These are phyloP conservation scores for Candida golubevii DNA, from an alignment of 805 yeast species.

Conservation along the genomic window DNA sequence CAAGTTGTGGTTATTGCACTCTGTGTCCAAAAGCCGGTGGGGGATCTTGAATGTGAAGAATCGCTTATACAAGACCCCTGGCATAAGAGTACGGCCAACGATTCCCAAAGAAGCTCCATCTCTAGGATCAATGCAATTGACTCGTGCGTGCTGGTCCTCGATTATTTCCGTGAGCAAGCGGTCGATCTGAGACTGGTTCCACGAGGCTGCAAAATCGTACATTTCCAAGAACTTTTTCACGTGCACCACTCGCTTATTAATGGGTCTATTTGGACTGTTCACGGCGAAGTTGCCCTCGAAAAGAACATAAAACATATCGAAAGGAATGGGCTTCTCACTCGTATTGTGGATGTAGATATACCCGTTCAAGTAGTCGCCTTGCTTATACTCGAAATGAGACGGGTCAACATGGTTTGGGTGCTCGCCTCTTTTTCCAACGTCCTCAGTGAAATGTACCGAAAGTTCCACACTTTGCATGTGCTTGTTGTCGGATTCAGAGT, in stretches of 20 bases:
- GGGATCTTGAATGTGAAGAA: slow-evolving; percentile 42
- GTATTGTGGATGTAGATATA: slow-evolving; percentile 40
- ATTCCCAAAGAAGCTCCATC: slow-evolving; percentile 25
- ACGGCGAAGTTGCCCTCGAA: slow-evolving; percentile 48
- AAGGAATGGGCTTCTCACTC: slow-evolving; percentile 41
- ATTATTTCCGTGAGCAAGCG: slow-evolving; percentile 27
- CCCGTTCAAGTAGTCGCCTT: slow-evolving; percentile 67
- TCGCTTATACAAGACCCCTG: slow-evolving; percentile 29
- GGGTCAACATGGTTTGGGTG: slow-evolving; percentile 27
- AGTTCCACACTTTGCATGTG: slow-evolving; percentile 26
- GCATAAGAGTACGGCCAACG: slow-evolving; percentile 15
- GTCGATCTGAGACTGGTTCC: slow-evolving; percentile 36
- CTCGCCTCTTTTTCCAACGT: slow-evolving; percentile 27
- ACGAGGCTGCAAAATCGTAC: slow-evolving; percentile 48
- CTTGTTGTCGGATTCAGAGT: slow-evolving; percentile 26
- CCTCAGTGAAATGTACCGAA: slow-evolving; percentile 30
- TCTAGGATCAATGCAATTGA: slow-evolving; percentile 20
- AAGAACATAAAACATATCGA: slow-evolving; percentile 59
- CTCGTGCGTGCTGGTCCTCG: slow-evolving; percentile 14
- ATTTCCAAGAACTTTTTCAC: slow-evolving; percentile 30
- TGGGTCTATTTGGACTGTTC: slow-evolving; percentile 3
- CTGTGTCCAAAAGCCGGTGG: slow-evolving; percentile 30
- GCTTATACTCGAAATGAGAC: slow-evolving; percentile 47
- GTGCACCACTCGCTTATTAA: slow-evolving; percentile 18
- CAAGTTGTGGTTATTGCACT: slow-evolving; percentile 31